These are phyloP conservation scores for Blastocystis sp. DNA, from an alignment of 352 stramenopile genomes.

Conservation along the genomic window DNA sequence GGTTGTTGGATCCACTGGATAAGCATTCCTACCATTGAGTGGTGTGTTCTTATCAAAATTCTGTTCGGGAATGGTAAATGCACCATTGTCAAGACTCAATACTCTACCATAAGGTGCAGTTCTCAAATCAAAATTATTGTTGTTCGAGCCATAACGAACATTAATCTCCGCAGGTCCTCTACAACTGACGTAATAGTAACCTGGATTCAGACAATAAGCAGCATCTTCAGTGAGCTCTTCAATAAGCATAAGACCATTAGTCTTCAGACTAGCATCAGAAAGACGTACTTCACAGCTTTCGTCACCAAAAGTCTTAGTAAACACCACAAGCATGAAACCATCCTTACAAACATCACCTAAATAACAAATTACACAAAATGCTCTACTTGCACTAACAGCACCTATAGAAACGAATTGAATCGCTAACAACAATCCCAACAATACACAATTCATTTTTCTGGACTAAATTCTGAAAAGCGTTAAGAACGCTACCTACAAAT, in stretches of 20 bases:
- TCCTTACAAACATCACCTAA: constrained; percentile 1
- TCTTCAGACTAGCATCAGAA: neutral
- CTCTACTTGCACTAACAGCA: neutral
- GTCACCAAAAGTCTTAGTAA: neutral
- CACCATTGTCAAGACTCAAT: neutral
- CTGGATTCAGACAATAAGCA: neutral
- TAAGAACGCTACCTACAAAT: neutral
- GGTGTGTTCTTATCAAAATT: constrained; percentile 24
- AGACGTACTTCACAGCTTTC: neutral
- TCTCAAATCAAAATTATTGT: neutral
- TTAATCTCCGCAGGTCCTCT: neutral
- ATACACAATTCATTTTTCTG: neutral
- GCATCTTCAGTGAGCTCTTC: neutral
- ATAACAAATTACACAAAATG: neutral
- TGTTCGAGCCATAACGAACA: neutral
- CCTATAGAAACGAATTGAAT: neutral
- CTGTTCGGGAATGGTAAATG: neutral
- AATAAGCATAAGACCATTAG: neutral
- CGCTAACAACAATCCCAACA: neutral
- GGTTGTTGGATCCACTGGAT: neutral
- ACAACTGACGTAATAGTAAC: constrained; percentile 12
- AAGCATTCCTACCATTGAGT: neutral
- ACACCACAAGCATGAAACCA: neutral
- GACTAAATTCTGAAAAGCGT: neutral
- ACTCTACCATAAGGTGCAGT: neutral